Percentiles rank a stretch among this genome's conserved stretches.
phyloP scores from a whole-genome alignment of 768 basidiomycete genomes.

The Tylopilus rubrobrunneus region DNA sequence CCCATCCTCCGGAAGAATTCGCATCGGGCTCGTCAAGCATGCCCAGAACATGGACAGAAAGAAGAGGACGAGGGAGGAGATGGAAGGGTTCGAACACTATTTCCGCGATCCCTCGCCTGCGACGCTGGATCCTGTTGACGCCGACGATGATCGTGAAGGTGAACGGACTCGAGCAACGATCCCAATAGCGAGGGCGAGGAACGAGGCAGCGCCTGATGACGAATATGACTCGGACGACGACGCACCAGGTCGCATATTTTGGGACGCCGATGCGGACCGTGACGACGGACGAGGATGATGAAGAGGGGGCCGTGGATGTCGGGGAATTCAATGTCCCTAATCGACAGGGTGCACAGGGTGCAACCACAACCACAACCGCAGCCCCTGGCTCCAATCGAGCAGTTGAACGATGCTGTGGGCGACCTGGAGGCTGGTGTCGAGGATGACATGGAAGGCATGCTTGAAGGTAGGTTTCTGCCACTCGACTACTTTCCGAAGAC shows the following conservation, averaged over 20 bases:
- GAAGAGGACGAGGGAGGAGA: conserved; percentile 20
- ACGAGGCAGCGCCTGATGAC: conserved; percentile 15
- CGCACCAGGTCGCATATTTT: conserved; percentile 33
- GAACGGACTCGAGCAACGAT: conserved; percentile 2
- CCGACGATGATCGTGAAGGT: conserved; percentile 5
- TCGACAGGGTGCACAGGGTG: conserved; percentile 21
- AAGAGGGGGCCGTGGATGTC: conserved; percentile 32
- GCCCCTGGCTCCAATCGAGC: conserved; percentile 19
- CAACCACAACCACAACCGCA: conserved; percentile 21
- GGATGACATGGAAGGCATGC: conserved; percentile 91
- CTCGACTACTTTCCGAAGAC: not conserved
- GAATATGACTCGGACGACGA: conserved; percentile 40
- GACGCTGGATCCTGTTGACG: not conserved
- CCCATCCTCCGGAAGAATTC: conserved; percentile 48
- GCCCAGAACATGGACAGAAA: conserved; percentile 27
- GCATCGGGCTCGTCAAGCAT: conserved; percentile 34
- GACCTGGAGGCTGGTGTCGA: conserved; percentile 67
- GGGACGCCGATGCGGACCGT: conserved; percentile 36
- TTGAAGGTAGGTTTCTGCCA: conserved; percentile 60
- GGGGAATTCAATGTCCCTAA: conserved; percentile 35
- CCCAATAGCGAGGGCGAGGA: conserved; percentile 6
- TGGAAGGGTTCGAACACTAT: conserved; percentile 25
- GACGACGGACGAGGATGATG: conserved; percentile 37
- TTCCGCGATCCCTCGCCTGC: conserved; percentile 22
- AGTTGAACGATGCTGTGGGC: conserved; percentile 38